Base-by-base conservation (phyloP, 2,329 filamentous ascomycete genomes). In the Cladorrhinum sp. region DNA sequence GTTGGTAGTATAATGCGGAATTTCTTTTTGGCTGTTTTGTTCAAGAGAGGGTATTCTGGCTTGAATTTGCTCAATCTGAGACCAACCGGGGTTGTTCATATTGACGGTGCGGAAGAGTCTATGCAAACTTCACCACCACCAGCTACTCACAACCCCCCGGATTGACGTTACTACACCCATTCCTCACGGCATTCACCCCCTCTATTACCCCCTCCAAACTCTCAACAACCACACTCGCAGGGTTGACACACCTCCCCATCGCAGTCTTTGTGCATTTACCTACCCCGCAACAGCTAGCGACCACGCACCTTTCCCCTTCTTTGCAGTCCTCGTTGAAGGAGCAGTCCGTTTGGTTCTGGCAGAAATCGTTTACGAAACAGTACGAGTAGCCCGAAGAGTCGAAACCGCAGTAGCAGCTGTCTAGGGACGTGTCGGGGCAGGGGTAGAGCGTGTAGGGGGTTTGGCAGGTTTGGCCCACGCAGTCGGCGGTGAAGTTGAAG, bases 351-450 rank as follows among this genome's bases (percentile, higher is more conserved):
- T 66, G 62, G 2, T 58, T 23, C n/a, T 20, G 21, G 48, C 64
- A 66, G 24, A 53, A 48, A 42, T 64, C 55, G 23, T 66, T 57
- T n/a, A 60, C 20, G 42, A 64, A 66, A 23, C 64, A 66, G 42
- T 64, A 66, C 33, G 24, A 51, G n/a, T 59, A 48, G 2, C 64
- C 62, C 12, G 53, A 14, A 2, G 60, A 21, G 42, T 65, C 64
- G 23, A 63, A 20, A 4, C 64, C 64, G 51, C 64, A 66, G 14
- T 61, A 54, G 21, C 64, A 66, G 55, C 53, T 52, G 12, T 59
- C 62, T 4, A 66, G 55, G 12, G 62, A 62, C 10, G 14, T 18
- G 2, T 59, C 48, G 23, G 33, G 18, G 52, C 64, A 66, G 1
- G 64, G 39, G 36, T 53, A 60, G 8, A 55, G 28, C 9, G 54